A percentile compares a stretch with the other conserved stretches of the same genome.
phyloP scores from a whole-genome alignment of 2,329 filamentous ascomycete genomes.

The Periconia sp. region DNA sequence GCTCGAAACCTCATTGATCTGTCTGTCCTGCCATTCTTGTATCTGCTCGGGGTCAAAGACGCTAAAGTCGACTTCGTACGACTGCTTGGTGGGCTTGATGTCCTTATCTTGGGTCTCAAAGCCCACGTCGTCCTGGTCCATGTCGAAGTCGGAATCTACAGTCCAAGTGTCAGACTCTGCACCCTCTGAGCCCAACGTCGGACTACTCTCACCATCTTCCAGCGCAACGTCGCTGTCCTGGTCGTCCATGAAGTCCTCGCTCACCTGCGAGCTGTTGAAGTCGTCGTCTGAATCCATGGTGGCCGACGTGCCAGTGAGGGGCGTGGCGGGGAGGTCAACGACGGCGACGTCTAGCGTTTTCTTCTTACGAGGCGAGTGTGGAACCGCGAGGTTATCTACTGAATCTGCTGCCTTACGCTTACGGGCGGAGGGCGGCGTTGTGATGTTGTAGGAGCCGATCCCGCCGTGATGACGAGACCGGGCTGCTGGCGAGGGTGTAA shows the following conservation, averaged over 20 bases:
- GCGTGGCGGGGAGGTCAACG: constrained; percentile 37
- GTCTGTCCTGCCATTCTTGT: constrained; percentile 80
- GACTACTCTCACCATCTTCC: constrained; percentile 47
- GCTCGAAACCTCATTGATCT: constrained; percentile 88
- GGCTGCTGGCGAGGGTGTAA: constrained; percentile 28
- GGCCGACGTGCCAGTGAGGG: constrained; percentile 45
- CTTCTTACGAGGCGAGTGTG: constrained; percentile 40
- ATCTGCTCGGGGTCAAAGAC: constrained; percentile 83
- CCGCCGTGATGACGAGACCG: constrained; percentile 51
- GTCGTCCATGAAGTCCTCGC: constrained; percentile 74
- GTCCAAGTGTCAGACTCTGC: constrained; percentile 22
- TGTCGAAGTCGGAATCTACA: constrained; percentile 57
- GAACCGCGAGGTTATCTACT: constrained; percentile 30
- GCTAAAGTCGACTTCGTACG: constrained; percentile 84
- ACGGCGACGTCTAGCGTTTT: constrained; percentile 26
- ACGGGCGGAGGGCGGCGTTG: constrained; percentile 43
- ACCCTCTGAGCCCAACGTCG: background rate
- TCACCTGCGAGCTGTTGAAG: constrained; percentile 84
- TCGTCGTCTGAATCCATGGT: constrained; percentile 97
- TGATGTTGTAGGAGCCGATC: constrained; percentile 42
- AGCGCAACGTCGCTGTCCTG: constrained; percentile 73
- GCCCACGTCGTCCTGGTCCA: constrained; percentile 66
- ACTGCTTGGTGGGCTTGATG: constrained; percentile 72
- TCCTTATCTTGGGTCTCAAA: constrained; percentile 73
- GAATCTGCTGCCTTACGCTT: constrained; percentile 49